Base-by-base conservation (phyloP, 768 basidiomycete species). In the Mycena pura region DNA sequence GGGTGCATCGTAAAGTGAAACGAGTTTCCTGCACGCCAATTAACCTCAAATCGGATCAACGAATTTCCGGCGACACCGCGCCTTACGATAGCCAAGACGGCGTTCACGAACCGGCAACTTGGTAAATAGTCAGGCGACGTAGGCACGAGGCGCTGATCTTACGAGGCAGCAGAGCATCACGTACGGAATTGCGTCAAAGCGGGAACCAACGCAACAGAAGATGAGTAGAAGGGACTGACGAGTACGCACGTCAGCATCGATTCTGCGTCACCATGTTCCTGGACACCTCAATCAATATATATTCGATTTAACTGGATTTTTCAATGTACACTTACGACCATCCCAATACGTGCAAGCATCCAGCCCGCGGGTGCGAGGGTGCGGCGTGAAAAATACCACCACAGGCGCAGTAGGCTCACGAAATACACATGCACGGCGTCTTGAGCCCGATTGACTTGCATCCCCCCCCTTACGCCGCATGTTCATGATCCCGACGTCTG, bases 1-100 rank as follows among this genome's bases (percentile, higher is more conserved):
- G 38, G 10, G 34, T 34, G 32, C 19, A 19, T 25, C 44, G 62
- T 63, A 19, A 48, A 28, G 25, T 29, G 62, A 48, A 63, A 58
- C 62, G 62, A 53, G 62, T 25, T 57, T 53, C 22, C 62, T 44
- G 62, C 56, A 32, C 57, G 56, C 25, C 45, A 32, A 54, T 63
- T 63, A 63, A 45, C 36, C 51, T 58, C 50, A 17, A 56, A 63
- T 63, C 62, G 62, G 62, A 63, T 62, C 60, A 62, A 17, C 27
- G n/a, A 34, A 57, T 28, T 44, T 25, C 62, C 56, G 56, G 50
- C 50, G 39, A 63, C 44, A 53, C 45, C 62, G 62, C 50, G 40
- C 24, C 31, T 63, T 57, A 57, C 60, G 47, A 53, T 15, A 47
- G 57, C 29, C 21, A 43, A 43, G 48, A 25, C n/a, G 21, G 36